These are phyloP conservation scores for Cucumis cinereus DNA, from an alignment of 306 rosid species.

Conservation along the genomic window DNA sequence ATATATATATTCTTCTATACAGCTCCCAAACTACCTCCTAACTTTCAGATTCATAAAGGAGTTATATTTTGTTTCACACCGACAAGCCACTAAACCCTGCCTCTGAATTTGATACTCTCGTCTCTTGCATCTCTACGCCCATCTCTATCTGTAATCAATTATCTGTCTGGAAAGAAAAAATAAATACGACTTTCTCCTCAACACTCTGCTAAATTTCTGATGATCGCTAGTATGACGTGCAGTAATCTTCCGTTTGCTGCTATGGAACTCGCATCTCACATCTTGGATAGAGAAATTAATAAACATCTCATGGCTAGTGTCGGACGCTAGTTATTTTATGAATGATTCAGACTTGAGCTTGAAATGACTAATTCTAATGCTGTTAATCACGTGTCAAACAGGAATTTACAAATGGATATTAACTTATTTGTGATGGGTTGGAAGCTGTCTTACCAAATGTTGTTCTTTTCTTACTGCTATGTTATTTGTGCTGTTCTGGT, in stretches of 20 bases:
- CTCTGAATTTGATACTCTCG: too few species aligned
- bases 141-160: background rate
- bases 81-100: too few species aligned
- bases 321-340: background rate
- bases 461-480: conserved; percentile 5
- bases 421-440: conserved; percentile 2
- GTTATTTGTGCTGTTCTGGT: background rate
- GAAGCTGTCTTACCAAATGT: conserved; percentile 5
- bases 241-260: background rate
- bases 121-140: too few species aligned
- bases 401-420: conserved; percentile 6
- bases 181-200: background rate
- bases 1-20: too few species aligned
- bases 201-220: background rate
- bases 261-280: background rate
- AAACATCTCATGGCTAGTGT: background rate
- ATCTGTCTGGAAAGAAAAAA: background rate
- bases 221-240: background rate
- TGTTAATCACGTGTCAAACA: background rate
- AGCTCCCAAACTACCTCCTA: too few species aligned
- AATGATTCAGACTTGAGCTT: background rate
- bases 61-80: too few species aligned
- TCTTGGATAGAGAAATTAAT: background rate
- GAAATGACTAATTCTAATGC: conserved; percentile 7
- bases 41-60: too few species aligned